Conservation (phyloP, 2,329 filamentous ascomycete species). For the Purpureocillium lavendulum region DNA sequence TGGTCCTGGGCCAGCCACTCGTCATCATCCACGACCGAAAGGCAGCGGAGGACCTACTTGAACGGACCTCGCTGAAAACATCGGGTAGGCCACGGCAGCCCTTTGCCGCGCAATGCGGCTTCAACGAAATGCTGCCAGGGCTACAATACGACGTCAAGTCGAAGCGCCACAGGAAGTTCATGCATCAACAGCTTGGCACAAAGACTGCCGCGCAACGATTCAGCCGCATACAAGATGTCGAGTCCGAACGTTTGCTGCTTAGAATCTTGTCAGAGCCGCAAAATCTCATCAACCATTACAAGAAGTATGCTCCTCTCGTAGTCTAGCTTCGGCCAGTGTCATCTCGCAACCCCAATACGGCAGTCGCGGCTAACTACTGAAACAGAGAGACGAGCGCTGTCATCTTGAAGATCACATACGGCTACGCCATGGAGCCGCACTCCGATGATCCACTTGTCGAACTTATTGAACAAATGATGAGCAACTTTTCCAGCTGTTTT, state of each 20-base stretch:
- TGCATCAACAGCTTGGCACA: constrained; percentile 34
- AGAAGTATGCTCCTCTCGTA: no score
- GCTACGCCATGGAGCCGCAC: constrained; percentile 21
- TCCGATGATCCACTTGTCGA: constrained; percentile 19
- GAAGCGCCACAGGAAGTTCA: constrained; percentile 36
- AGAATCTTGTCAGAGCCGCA: constrained; percentile 29
- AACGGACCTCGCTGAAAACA: constrained; percentile 23
- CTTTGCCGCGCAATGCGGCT: constrained; percentile 28
- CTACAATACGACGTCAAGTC: constrained; percentile 29
- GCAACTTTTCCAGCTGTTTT: constrained; percentile 16
- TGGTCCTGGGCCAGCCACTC: constrained; percentile 28
- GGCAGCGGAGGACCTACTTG: constrained; percentile 27
- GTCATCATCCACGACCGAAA: constrained; percentile 29
- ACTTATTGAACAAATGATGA: constrained; percentile 19
- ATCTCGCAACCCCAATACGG: no score
- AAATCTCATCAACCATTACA: constrained; percentile 25
- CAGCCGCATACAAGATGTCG: constrained; percentile 31
- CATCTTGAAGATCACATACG: constrained; percentile 12
- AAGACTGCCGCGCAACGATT: constrained; percentile 28
- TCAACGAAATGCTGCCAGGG: constrained; percentile 8
- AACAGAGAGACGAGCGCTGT: not conserved
- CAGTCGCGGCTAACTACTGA: no score
- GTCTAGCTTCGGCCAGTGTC: no score
- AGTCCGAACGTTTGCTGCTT: constrained; percentile 33
- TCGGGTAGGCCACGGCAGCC: constrained; percentile 24